Evolutionary conservation across 2,329 filamentous ascomycete genomes (phyloP).

Genomic region (Sclerotiophoma versabilis): DNA sequence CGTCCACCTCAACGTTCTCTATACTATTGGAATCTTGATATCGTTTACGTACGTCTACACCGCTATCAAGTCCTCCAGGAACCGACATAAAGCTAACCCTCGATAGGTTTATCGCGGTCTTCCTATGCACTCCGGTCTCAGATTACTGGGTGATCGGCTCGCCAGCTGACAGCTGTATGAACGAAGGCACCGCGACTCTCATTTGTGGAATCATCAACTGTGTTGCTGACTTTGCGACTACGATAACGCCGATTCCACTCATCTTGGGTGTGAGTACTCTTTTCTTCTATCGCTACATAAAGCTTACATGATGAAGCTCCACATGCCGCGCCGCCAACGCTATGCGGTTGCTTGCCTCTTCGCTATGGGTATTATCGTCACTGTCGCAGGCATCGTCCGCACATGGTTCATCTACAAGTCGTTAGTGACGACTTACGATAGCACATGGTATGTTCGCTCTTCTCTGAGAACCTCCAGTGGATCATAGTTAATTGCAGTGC

Average conservation of each 20-base stretch:
- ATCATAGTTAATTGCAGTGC: background rate
- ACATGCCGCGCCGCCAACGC: slow-evolving; percentile 53
- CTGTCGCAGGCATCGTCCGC: slow-evolving; percentile 51
- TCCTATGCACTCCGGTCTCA: slow-evolving; percentile 52
- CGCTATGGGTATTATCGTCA: slow-evolving; percentile 52
- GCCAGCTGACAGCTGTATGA: slow-evolving; percentile 44
- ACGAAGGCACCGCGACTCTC: slow-evolving; percentile 52
- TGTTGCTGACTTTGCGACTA: slow-evolving; percentile 52
- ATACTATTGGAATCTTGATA: slow-evolving; percentile 49
- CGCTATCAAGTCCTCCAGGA: slow-evolving; percentile 5
- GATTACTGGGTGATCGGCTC: slow-evolving; percentile 53
- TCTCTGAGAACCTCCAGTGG: no score
- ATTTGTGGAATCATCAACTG: slow-evolving; percentile 53
- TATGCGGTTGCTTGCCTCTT: slow-evolving; percentile 51
- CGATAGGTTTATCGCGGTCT: slow-evolving; percentile 38
- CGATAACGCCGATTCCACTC: slow-evolving; percentile 54
- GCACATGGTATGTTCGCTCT: slow-evolving; percentile 47
- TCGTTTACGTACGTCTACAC: slow-evolving; percentile 36
- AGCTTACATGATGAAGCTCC: slow-evolving; percentile 32
- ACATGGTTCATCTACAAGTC: slow-evolving; percentile 55
- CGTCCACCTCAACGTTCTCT: slow-evolving; percentile 49
- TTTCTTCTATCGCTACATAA: background rate
- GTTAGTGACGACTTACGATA: slow-evolving; percentile 52
- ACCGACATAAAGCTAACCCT: background rate
- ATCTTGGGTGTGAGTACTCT: slow-evolving; percentile 41